phyloP scores from a whole-genome alignment of 2,329 filamentous ascomycete species.

The Graphilbum sp. region DNA sequence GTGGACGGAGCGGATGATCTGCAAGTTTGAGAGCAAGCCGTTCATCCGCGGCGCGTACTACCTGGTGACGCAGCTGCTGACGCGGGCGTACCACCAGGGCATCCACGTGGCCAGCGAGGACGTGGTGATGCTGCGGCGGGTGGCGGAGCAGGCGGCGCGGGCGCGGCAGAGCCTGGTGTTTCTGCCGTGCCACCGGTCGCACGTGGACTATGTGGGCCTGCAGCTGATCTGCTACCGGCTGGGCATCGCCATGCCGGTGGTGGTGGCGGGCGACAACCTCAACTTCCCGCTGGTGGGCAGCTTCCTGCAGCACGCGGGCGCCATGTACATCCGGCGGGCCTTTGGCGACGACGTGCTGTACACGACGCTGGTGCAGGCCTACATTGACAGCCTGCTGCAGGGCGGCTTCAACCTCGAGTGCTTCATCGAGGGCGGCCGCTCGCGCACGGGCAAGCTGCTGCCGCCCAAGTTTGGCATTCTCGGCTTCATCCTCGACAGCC shows the following conservation, averaged over 20 bases:
- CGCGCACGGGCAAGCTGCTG: conserved; percentile 81
- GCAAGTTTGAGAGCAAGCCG: conserved; percentile 90
- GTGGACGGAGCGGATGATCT: conserved; percentile 91
- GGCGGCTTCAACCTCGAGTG: conserved; percentile 92
- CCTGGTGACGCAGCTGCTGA: conserved; percentile 69
- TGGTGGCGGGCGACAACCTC: conserved; percentile 89
- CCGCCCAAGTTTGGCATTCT: conserved; percentile 93
- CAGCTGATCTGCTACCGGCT: conserved; percentile 92
- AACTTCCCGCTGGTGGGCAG: conserved; percentile 83
- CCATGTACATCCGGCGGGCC: conserved; percentile 87
- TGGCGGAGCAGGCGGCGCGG: conserved; percentile 66
- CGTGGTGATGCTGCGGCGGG: conserved; percentile 62
- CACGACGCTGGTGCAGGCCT: conserved; percentile 81
- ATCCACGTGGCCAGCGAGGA: conserved; percentile 95
- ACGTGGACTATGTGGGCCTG: conserved; percentile 90
- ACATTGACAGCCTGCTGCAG: conserved; percentile 83
- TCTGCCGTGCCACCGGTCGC: conserved; percentile 81
- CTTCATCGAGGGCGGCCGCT: conserved; percentile 91
- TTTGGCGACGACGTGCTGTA: conserved; percentile 91
- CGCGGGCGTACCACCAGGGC: conserved; percentile 87
- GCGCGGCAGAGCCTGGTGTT: conserved; percentile 96
- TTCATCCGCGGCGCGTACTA: conserved; percentile 94
- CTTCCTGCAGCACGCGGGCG: conserved; percentile 89
- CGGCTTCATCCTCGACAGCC: conserved; percentile 77
- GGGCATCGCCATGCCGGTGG: conserved; percentile 73